Conservation (phyloP, 176 grass and related monocot species). For the Cenchrus fungigraminus region DNA sequence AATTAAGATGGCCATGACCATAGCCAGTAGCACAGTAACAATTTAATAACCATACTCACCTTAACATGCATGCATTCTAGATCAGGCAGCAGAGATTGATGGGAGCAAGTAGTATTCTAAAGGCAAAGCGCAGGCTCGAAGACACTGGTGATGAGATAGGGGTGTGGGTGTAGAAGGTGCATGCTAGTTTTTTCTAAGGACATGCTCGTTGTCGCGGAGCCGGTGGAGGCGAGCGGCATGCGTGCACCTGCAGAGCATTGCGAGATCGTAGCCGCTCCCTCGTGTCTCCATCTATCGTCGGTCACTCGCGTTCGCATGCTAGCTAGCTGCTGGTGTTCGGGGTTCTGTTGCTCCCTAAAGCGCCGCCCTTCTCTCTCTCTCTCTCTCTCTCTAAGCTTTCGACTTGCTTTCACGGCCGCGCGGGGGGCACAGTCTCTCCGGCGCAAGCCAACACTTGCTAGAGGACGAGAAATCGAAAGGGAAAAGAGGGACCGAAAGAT, state of each 20-base stretch:
- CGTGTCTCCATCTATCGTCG: not conserved
- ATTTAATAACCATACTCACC: slow-evolving; percentile 13
- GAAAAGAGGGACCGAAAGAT: not conserved
- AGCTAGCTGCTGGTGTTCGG: no score
- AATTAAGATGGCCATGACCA: no score
- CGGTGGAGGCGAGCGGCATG: slow-evolving; percentile 54
- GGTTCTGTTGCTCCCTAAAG: not conserved
- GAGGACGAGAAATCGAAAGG: slow-evolving; percentile 4
- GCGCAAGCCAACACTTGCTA: slow-evolving; percentile 24
- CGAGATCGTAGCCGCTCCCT: not conserved
- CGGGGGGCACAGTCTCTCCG: slow-evolving; percentile 3
- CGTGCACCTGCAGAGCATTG: slow-evolving; percentile 43
- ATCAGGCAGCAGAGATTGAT: not conserved
- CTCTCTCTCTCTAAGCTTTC: slow-evolving; percentile 11
- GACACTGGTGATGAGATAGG: not conserved
- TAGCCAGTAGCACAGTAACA: no score
- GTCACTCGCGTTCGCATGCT: not conserved
- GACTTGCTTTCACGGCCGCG: slow-evolving; percentile 13
- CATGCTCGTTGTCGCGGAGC: slow-evolving; percentile 37
- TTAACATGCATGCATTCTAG: not conserved
- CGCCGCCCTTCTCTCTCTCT: not conserved
- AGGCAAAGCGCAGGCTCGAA: not conserved
- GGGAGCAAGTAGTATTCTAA: not conserved
- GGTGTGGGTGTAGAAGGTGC: not conserved
- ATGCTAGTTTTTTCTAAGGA: not conserved